Evolutionary conservation across 192 early-diverging fungal species (phyloP).

Genomic region (Mortierella alpina): DNA sequence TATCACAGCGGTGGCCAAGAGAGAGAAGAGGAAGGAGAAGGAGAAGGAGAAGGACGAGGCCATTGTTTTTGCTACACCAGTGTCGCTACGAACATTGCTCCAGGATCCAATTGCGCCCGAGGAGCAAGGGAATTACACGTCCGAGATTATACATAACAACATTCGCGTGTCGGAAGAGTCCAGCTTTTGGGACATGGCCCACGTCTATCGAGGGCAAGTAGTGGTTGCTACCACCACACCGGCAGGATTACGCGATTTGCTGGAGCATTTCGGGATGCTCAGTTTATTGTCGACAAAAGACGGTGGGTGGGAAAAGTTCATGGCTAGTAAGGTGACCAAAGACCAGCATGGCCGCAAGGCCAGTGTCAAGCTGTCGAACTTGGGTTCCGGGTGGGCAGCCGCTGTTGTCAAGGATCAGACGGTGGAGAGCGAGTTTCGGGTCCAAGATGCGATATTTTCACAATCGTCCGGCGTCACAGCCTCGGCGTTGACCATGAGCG

Average conservation of each 20-base stretch:
- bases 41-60: conserved; percentile 9
- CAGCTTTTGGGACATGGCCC: conserved; percentile 29
- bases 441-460: conserved; percentile 30
- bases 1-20: not conserved
- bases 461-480: conserved; percentile 49
- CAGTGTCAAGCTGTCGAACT: conserved; percentile 36
- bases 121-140: conserved; percentile 36
- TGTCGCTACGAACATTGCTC: conserved; percentile 28
- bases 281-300: conserved; percentile 26
- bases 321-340: conserved; percentile 31
- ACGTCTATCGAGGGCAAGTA: conserved; percentile 13
- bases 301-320: conserved; percentile 39
- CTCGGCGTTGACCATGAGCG: conserved; percentile 47
- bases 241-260: conserved; percentile 26
- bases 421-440: not conserved
- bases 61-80: conserved; percentile 44
- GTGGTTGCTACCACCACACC: conserved; percentile 13
- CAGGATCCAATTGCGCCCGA: conserved; percentile 9
- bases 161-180: conserved; percentile 11
- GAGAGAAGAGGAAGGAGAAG: not conserved
- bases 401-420: not conserved
- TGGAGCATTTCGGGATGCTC: conserved; percentile 49
- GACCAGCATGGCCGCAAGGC: conserved; percentile 52
- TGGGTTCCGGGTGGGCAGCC: conserved; percentile 25
- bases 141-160: conserved; percentile 37